Evolutionary conservation across 1,284 basidiomycete species (phyloP).

Genomic region (Somion occarium): DNA sequence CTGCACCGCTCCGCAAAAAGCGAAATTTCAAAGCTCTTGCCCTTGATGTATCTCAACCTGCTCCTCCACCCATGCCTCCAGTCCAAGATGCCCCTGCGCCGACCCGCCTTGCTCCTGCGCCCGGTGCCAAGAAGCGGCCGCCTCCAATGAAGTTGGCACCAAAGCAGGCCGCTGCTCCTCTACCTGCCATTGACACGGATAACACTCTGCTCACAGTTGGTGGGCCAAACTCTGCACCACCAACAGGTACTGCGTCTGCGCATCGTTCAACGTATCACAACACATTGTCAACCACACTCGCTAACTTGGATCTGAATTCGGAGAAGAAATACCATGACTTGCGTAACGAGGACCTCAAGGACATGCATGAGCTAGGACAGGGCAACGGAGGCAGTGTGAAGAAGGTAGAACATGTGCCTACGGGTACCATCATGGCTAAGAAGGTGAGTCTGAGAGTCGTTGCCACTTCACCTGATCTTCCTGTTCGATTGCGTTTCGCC

Average conservation of each 20-base stretch:
- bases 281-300: slow-evolving; percentile 69
- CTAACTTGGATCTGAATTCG: slow-evolving; percentile 68
- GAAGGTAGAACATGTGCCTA: slow-evolving; percentile 91
- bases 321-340: slow-evolving; percentile 70
- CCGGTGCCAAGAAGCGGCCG: slow-evolving; percentile 48
- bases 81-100: slow-evolving; percentile 24
- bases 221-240: slow-evolving; percentile 36
- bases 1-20: slow-evolving; percentile 63
- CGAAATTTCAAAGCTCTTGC: slow-evolving; percentile 76
- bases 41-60: slow-evolving; percentile 49
- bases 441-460: slow-evolving; percentile 60
- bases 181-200: slow-evolving; percentile 33
- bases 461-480: background rate
- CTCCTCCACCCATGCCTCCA: slow-evolving; percentile 36
- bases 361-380: slow-evolving; percentile 86
- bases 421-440: slow-evolving; percentile 89
- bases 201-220: slow-evolving; percentile 34
- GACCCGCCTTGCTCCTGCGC: slow-evolving; percentile 29
- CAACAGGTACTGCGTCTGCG: slow-evolving; percentile 34
- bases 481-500: background rate
- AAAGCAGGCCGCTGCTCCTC: slow-evolving; percentile 36
- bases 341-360: slow-evolving; percentile 77
- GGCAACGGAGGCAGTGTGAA: slow-evolving; percentile 99
- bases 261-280: slow-evolving; percentile 64
- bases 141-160: slow-evolving; percentile 54